These are phyloP conservation scores for Xerocomus nothofagi DNA, from an alignment of 1,284 basidiomycete species.

Conservation along the genomic window DNA sequence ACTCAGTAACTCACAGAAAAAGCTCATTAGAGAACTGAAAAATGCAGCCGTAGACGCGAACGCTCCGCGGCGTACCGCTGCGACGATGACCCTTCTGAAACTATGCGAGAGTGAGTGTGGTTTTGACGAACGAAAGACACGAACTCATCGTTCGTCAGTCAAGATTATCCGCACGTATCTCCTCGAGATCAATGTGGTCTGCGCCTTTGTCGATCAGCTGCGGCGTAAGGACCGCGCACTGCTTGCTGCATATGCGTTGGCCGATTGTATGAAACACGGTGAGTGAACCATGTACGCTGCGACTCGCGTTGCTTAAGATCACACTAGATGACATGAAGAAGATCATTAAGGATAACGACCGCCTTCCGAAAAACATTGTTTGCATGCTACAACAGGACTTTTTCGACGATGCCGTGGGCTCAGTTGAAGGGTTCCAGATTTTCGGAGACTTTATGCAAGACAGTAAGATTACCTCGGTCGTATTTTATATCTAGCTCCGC, in stretches of 20 bases:
- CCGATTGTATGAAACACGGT: slow-evolving; percentile 19
- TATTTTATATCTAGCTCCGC: background rate
- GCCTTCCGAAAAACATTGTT: slow-evolving; percentile 20
- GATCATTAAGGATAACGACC: slow-evolving; percentile 1
- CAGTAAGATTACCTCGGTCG: slow-evolving; percentile 5
- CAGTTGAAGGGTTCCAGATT: slow-evolving; percentile 30
- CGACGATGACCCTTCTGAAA: slow-evolving; percentile 24
- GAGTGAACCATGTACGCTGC: background rate
- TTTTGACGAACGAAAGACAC: background rate
- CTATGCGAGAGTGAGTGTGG: slow-evolving; percentile 14
- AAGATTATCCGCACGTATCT: slow-evolving; percentile 3
- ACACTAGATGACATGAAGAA: slow-evolving; percentile 20
- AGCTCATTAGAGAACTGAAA: slow-evolving; percentile 14
- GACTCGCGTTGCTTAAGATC: background rate
- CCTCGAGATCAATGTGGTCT: background rate
- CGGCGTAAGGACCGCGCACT: slow-evolving; percentile 7
- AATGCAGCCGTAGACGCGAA: background rate
- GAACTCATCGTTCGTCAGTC: slow-evolving; percentile 9
- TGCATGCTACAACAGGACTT: slow-evolving; percentile 25
- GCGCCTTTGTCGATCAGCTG: slow-evolving; percentile 11
- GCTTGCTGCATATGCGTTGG: slow-evolving; percentile 19
- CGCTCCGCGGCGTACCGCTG: slow-evolving; percentile 16
- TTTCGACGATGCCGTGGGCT: slow-evolving; percentile 30
- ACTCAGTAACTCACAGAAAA: slow-evolving; percentile 2
- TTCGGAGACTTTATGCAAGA: slow-evolving; percentile 27